phyloP scores from a whole-genome alignment of 495 filamentous ascomycete genomes.

The Trichoderma gamsii region DNA sequence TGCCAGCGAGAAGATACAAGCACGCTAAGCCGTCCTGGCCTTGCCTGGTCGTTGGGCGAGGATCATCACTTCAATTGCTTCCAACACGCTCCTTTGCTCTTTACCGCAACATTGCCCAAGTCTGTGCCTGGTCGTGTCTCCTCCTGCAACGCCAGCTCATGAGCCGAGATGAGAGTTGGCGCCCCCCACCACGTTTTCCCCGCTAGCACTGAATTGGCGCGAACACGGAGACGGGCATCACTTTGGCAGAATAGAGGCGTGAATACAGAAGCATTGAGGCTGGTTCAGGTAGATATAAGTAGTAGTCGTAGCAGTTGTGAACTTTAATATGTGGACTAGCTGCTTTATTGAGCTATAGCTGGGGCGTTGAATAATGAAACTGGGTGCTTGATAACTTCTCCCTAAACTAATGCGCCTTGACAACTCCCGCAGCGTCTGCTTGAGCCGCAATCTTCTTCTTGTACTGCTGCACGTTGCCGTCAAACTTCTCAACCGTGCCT shows the following conservation, averaged over 20 bases:
- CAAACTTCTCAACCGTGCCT: conserved; percentile 94
- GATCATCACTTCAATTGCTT: background rate
- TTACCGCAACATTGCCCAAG: background rate
- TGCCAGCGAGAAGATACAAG: background rate
- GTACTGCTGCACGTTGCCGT: conserved; percentile 91
- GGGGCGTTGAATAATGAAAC: no score
- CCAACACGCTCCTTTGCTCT: background rate
- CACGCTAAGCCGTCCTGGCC: background rate
- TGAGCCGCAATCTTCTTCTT: conserved; percentile 93
- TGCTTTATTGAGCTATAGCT: no score
- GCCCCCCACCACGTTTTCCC: background rate
- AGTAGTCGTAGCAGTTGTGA: no score
- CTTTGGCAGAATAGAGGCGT: background rate
- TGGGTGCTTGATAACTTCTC: no score
- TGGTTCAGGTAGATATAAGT: no score
- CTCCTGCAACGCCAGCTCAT: conserved; percentile 11
- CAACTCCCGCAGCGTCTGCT: conserved; percentile 81
- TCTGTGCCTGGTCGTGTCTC: background rate
- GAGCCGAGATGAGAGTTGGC: conserved; percentile 12
- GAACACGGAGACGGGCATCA: background rate
- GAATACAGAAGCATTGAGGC: no score
- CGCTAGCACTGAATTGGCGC: background rate
- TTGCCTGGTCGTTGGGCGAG: background rate
- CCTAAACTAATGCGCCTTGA: conserved; percentile 52
- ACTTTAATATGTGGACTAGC: no score